Evolutionary conservation across 129 eudicot genomes (phyloP).

Genomic region (Lonicera japonica): DNA sequence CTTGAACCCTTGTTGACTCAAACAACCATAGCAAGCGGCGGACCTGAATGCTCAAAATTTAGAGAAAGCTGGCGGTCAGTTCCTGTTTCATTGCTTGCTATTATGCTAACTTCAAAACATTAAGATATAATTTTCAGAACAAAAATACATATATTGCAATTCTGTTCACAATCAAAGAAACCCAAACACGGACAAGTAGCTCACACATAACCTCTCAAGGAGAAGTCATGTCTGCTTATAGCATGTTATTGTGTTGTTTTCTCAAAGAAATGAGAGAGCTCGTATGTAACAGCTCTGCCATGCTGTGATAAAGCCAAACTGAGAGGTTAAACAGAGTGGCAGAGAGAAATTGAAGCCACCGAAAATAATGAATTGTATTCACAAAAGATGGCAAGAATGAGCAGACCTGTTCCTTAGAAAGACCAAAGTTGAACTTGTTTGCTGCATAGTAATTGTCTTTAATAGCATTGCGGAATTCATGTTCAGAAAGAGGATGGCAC

Average conservation of each 20-base stretch:
- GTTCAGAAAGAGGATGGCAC: constrained; percentile 6
- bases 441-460: constrained; percentile 9
- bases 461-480: constrained; percentile 2
- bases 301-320: too few species aligned
- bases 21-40: constrained; percentile 7
- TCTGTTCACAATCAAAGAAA: not conserved
- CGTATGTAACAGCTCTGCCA: too few species aligned
- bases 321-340: too few species aligned
- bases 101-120: not conserved
- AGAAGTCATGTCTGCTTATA: not conserved
- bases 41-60: constrained; percentile 1
- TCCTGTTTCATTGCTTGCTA: not conserved
- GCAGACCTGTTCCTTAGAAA: constrained; percentile 13
- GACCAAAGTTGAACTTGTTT: constrained; percentile 6
- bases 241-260: too few species aligned
- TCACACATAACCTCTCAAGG: not conserved
- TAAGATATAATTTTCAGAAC: too few species aligned
- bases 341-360: not conserved
- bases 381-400: not conserved
- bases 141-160: not conserved
- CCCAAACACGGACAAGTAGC: too few species aligned
- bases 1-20: constrained; percentile 1
- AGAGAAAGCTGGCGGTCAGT: not conserved
- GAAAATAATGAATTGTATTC: not conserved
- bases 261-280: too few species aligned